Percentiles rank a stretch among this genome's conserved stretches.
phyloP scores from a whole-genome alignment of 352 stramenopile species.

The Globisporangium uncinulatum region DNA sequence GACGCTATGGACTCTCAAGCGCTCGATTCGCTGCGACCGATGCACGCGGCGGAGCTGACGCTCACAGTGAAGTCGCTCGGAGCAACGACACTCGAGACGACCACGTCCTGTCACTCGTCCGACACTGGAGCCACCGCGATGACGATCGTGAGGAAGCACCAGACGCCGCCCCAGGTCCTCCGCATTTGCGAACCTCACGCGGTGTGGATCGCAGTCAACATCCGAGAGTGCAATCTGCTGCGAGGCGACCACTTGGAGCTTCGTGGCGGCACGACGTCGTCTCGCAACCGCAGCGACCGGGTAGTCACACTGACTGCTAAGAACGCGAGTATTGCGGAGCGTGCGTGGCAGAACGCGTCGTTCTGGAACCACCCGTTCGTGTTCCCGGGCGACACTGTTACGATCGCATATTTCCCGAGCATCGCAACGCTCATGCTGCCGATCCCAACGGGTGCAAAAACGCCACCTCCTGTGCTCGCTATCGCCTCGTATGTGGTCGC shows the following conservation, averaged over 20 bases:
- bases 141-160: conserved; percentile 17
- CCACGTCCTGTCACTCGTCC: neutral
- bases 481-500: conserved; percentile 42
- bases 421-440: conserved; percentile 38
- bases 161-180: conserved; percentile 18
- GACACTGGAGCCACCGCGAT: neutral
- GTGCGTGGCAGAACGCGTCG: conserved; percentile 8
- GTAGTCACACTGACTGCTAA: conserved; percentile 6
- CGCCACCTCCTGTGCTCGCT: conserved; percentile 21
- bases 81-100: neutral
- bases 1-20: neutral
- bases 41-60: neutral
- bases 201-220: conserved; percentile 20
- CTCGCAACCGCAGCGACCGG: conserved; percentile 4
- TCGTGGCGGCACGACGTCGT: conserved; percentile 3
- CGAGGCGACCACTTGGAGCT: conserved; percentile 22
- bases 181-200: conserved; percentile 15
- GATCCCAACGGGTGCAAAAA: conserved; percentile 13
- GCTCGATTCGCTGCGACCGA: neutral
- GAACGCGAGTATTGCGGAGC: conserved; percentile 12
- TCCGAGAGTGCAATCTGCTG: conserved; percentile 17
- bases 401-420: conserved; percentile 50
- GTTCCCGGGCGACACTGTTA: conserved; percentile 25
- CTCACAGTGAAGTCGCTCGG: neutral
- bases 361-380: conserved; percentile 44